Conservation (phyloP, 345 rosid genomes). For the Eucalyptus grandis region DNA sequence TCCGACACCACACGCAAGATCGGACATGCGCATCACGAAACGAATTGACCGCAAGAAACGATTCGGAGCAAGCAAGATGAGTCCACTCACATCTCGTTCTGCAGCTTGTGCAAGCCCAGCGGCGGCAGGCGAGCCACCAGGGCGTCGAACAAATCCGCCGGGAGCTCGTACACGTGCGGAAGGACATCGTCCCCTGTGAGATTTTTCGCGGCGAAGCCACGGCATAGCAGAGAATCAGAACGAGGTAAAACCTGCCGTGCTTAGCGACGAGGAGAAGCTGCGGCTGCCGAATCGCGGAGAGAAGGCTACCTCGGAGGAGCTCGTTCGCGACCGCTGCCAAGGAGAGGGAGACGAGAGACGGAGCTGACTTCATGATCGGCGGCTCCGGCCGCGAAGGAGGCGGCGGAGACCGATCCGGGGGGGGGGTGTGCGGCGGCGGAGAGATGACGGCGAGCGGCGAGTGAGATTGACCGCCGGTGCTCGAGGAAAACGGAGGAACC, state of each 20-base stretch:
- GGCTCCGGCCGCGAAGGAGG: neutral
- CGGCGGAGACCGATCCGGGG: neutral
- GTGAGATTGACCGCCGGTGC: neutral
- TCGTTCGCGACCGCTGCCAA: conserved; percentile 25
- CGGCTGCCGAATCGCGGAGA: neutral
- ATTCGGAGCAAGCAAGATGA: neutral
- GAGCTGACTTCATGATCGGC: conserved; percentile 26
- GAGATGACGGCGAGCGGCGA: neutral
- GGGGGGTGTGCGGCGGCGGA: neutral
- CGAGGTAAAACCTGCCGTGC: neutral
- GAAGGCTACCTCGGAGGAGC: conserved; percentile 32
- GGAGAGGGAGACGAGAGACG: conserved; percentile 45
- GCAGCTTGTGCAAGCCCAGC: conserved; percentile 51
- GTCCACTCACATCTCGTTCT: conserved; percentile 37
- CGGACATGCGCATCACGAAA: neutral
- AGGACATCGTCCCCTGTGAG: conserved; percentile 26
- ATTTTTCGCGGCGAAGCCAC: neutral
- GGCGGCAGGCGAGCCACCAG: conserved; percentile 51
- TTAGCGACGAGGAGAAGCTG: neutral
- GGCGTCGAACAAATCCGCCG: conserved; percentile 37
- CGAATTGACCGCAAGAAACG: neutral
- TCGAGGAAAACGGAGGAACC: neutral
- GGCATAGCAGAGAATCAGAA: neutral
- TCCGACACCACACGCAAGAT: neutral
- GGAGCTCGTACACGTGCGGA: conserved; percentile 48